Evolutionary conservation across 176 grass and related monocot species (phyloP).

Genomic region (Areca catechu): DNA sequence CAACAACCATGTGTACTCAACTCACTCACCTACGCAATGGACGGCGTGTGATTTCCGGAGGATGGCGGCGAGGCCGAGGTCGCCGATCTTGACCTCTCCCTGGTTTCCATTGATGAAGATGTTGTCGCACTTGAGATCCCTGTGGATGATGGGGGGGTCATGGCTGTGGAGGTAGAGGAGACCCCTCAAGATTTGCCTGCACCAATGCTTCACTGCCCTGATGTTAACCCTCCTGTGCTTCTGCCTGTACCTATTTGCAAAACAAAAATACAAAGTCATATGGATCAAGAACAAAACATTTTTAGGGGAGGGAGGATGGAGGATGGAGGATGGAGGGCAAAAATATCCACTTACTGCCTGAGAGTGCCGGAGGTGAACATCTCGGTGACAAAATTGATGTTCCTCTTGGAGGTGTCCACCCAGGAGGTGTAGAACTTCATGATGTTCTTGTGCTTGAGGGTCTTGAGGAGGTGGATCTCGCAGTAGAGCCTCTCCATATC

Average conservation of each 20-base stretch:
- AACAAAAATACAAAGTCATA: conserved; percentile 1
- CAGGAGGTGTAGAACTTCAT: conserved; percentile 96
- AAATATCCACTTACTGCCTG: conserved; percentile 68
- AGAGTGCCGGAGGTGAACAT: conserved; percentile 98
- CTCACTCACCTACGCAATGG: conserved; percentile 67
- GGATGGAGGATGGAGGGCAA: not conserved
- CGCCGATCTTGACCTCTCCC: conserved; percentile 88
- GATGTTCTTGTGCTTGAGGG: conserved; percentile 88
- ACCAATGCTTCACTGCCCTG: conserved; percentile 94
- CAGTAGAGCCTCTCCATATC: conserved; percentile 90
- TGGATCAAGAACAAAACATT: not conserved
- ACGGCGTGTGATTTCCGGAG: conserved; percentile 85
- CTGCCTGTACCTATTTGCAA: conserved; percentile 64
- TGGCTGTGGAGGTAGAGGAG: conserved; percentile 84
- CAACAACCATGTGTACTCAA: conserved; percentile 10
- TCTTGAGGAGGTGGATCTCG: conserved; percentile 98
- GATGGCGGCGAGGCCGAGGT: conserved; percentile 88
- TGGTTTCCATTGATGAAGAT: conserved; percentile 95
- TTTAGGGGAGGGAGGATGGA: not conserved
- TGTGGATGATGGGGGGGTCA: conserved; percentile 88
- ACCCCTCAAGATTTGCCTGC: conserved; percentile 76
- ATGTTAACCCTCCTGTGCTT: conserved; percentile 63
- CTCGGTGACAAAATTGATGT: conserved; percentile 99
- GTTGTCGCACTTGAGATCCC: conserved; percentile 98
- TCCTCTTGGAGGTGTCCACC: conserved; percentile 64